Conservation (phyloP, 2,329 filamentous ascomycete species). For the Diaporthe caulivora region DNA sequence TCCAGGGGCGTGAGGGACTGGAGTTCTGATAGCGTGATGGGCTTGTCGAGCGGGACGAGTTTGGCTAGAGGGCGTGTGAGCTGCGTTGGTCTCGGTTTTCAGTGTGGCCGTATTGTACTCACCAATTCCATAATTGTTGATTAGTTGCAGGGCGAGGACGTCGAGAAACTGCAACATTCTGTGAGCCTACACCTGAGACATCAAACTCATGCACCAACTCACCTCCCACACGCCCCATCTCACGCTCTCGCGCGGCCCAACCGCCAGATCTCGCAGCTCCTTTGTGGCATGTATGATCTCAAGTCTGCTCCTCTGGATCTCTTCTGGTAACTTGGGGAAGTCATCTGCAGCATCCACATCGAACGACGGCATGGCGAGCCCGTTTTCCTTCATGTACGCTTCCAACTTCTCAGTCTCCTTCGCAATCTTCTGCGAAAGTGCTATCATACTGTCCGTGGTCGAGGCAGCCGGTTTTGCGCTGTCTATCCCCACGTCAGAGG, state of each 20-base stretch:
- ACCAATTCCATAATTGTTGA: conserved; percentile 66
- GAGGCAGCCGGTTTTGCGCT: conserved; percentile 20
- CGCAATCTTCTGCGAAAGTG: conserved; percentile 61
- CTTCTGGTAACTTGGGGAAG: conserved; percentile 60
- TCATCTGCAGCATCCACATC: conserved; percentile 57
- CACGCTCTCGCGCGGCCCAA: conserved; percentile 63
- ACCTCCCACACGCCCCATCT: conserved; percentile 67
- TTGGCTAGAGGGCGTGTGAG: conserved; percentile 51
- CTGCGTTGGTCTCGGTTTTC: not conserved
- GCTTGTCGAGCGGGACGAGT: conserved; percentile 60
- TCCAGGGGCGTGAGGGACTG: conserved; percentile 59
- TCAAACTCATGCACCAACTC: conserved; percentile 43
- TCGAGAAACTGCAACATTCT: conserved; percentile 58
- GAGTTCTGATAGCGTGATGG: conserved; percentile 61
- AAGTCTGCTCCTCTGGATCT: conserved; percentile 59
- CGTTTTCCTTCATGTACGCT: conserved; percentile 57
- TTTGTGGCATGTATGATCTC: conserved; percentile 62
- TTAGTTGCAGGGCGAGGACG: conserved; percentile 61
- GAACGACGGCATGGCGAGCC: conserved; percentile 58
- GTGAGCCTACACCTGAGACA: not conserved
- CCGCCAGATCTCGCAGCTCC: conserved; percentile 60
- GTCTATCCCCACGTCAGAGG: conserved; percentile 14
- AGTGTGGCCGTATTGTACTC: conserved; percentile 41
- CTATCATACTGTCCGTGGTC: conserved; percentile 55
- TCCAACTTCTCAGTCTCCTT: conserved; percentile 64